phyloP scores from a whole-genome alignment of 805 yeast species.

The Candida quercuum region DNA sequence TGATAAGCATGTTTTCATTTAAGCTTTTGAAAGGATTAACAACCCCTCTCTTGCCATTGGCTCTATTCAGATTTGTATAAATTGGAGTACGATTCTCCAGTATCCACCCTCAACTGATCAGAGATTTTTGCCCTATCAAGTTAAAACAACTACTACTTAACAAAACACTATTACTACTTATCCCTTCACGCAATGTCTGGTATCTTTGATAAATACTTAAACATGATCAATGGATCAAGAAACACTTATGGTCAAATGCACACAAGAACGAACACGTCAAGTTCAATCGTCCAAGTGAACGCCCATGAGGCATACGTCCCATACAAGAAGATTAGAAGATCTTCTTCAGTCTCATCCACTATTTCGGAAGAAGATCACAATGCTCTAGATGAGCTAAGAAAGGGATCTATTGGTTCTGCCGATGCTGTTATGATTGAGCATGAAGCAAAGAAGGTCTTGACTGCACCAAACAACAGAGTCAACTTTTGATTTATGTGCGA shows the following conservation, averaged over 20 bases:
- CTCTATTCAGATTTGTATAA: not conserved
- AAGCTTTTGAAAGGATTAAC: not conserved
- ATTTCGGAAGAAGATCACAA: constrained; percentile 3
- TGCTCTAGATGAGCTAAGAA: constrained; percentile 3
- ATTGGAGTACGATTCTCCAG: not conserved
- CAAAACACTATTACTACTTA: too few relatives aligned
- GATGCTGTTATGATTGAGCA: constrained; percentile 5
- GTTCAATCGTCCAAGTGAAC: constrained; percentile 11
- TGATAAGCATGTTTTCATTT: too few relatives aligned
- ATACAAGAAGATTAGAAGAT: constrained; percentile 15
- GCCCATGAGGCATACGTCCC: constrained; percentile 18
- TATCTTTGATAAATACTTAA: constrained; percentile 25
- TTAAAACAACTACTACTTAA: not conserved
- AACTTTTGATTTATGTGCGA: constrained; percentile 9
- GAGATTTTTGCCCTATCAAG: too few relatives aligned
- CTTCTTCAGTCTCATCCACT: constrained; percentile 11
- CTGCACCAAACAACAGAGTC: constrained; percentile 19
- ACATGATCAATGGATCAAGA: constrained; percentile 18
- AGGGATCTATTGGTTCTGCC: constrained; percentile 2
- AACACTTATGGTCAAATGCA: constrained; percentile 16
- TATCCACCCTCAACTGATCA: not conserved
- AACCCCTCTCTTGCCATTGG: not conserved
- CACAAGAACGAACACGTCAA: constrained; percentile 17
- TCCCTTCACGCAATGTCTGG: constrained; percentile 21
- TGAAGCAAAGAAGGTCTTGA: constrained; percentile 9